Evolutionary conservation across 257 asterid species (phyloP).

Genomic region (Nicotiana attenuata): DNA sequence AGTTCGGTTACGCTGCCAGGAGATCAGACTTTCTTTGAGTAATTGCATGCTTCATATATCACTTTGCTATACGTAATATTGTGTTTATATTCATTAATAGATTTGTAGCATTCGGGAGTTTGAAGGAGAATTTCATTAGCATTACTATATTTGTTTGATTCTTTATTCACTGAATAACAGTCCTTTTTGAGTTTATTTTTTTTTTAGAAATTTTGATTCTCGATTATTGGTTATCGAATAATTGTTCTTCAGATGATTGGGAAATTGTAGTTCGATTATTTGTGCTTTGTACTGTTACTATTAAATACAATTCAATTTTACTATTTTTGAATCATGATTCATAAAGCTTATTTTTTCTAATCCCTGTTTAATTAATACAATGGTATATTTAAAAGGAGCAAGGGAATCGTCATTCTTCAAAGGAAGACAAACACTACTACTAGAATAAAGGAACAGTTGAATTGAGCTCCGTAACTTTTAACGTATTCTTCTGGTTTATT

Average conservation of each 20-base stretch:
- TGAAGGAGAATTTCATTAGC: neutral
- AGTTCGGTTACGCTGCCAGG: constrained; percentile 44
- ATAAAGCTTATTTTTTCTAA: too few species aligned
- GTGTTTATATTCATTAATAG: neutral
- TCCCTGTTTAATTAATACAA: too few species aligned
- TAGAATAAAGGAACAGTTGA: too few species aligned
- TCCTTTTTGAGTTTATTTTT: neutral
- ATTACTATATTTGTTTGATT: neutral
- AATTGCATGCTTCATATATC: neutral
- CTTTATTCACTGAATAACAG: neutral
- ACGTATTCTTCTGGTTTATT: too few species aligned
- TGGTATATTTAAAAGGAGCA: too few species aligned
- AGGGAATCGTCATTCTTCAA: too few species aligned
- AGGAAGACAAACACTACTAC: too few species aligned
- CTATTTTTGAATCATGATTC: neutral
- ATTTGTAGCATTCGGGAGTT: neutral
- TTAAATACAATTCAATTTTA: too few species aligned
- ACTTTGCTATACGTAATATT: neutral
- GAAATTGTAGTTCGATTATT: too few species aligned
- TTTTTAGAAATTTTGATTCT: neutral
- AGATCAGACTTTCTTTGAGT: constrained; percentile 39
- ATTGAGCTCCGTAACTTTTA: too few species aligned
- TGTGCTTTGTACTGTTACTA: neutral
- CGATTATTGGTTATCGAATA: too few species aligned
- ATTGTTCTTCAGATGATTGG: too few species aligned